Base-by-base conservation (phyloP, 1,284 basidiomycete genomes). In the Tylopilus orsonianus region DNA sequence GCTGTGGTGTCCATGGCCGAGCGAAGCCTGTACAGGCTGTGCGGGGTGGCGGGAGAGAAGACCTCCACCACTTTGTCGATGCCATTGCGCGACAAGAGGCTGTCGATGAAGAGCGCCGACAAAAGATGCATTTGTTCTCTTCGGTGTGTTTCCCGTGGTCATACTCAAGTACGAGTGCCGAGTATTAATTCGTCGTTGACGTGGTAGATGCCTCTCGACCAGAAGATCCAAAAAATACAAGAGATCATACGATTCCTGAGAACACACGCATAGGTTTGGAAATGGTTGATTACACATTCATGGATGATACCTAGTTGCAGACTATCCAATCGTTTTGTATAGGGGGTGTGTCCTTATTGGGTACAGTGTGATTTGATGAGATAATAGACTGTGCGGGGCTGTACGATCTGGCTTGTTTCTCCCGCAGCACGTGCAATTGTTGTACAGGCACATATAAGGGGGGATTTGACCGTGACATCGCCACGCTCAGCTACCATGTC, bases 181-280 rank as follows among this genome's bases (percentile, higher is more conserved):
- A 12, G 12, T 20, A 19, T 42, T 50, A 2, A 55, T 37, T 20
- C 20, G 42, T n/a, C 34, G 14, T 12, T 41, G 14, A 40, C 42
- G 36, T 37, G 20, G 5, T 48, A 83, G 81, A 74, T 83, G 70
- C 65, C 79, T 1, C 76, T 79, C 2, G 63, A 78, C 18, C 70
- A 78, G 39, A 81, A 83, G 53, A 56, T 83, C 1, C 33, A 54
- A 27, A 65, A 64, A 35, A 70, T 70, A 18, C 45, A 71, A 20
- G 63, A 68, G 34, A 68, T 63, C 8, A 61, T 70, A 44, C 47
- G 48, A n/a, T 50, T 58, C 42, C 53, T 72, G n/a, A 61, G 46
- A 8, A 36, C 29, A 23, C 47, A 55, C 8, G 37, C 36, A 19
- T 27, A 9, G n/a, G 16, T 18, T 26, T 9, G 13, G 27, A 39